phyloP scores from a whole-genome alignment of 495 filamentous ascomycete species.

The Staphylotrichum tortipilum region DNA sequence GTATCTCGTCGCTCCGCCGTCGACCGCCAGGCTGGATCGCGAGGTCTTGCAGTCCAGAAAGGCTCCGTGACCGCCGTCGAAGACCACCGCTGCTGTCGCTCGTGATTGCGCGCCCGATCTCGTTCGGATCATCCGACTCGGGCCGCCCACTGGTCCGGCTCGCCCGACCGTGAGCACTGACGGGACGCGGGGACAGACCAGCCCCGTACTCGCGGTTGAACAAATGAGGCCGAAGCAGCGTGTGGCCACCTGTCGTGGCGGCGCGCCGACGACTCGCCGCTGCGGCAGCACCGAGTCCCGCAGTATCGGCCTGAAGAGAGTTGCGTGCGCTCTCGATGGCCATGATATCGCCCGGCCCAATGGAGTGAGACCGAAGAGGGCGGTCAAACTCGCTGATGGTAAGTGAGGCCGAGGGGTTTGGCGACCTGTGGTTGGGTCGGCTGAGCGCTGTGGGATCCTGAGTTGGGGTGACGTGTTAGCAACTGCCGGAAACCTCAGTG shows the following conservation, averaged over 20 bases:
- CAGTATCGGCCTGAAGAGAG: slow-evolving; percentile 37
- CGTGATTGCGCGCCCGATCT: slow-evolving; percentile 47
- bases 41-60: slow-evolving; percentile 42
- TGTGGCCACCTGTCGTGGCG: slow-evolving; percentile 30
- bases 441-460: slow-evolving; percentile 39
- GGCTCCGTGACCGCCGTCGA: slow-evolving; percentile 45
- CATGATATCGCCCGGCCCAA: slow-evolving; percentile 39
- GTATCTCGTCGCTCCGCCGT: slow-evolving; percentile 49
- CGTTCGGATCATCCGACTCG: slow-evolving; percentile 32
- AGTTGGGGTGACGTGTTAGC: not conserved
- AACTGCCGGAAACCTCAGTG: too few relatives aligned
- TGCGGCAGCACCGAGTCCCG: slow-evolving; percentile 15
- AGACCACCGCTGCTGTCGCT: slow-evolving; percentile 31
- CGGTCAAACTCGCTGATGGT: slow-evolving; percentile 47
- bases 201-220: slow-evolving; percentile 31
- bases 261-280: slow-evolving; percentile 14
- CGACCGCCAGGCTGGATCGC: slow-evolving; percentile 22
- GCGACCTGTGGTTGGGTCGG: slow-evolving; percentile 24
- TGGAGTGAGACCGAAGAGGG: slow-evolving; percentile 46
- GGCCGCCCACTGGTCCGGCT: slow-evolving; percentile 14
- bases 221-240: slow-evolving; percentile 23
- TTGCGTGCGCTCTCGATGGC: slow-evolving; percentile 39
- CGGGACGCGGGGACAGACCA: slow-evolving; percentile 46
- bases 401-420: slow-evolving; percentile 42
- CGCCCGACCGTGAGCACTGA: slow-evolving; percentile 42